Conservation (phyloP, 257 asterid genomes). For the Lycium barbarum region DNA sequence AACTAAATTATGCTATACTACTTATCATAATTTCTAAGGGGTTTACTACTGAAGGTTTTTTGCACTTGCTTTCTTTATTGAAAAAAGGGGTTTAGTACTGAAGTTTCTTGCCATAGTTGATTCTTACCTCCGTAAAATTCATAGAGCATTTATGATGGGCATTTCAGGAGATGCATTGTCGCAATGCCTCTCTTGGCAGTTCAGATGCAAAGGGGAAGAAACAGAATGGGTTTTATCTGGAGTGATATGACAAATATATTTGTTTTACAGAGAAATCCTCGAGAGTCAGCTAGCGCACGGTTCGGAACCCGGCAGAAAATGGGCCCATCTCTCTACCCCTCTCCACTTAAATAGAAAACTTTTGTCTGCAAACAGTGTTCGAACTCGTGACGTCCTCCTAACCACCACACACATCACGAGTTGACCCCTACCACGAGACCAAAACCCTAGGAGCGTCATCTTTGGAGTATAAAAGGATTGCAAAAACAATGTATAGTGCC, state of each 20-base stretch:
- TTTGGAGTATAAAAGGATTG: conserved; percentile 12
- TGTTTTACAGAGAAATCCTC: not conserved
- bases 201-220: conserved; percentile 1
- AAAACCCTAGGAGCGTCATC: not conserved
- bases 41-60: not conserved
- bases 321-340: not conserved
- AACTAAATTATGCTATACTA: conserved; percentile 14
- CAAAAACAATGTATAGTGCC: not conserved
- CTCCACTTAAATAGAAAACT: not conserved
- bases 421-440: not conserved
- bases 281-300: not conserved
- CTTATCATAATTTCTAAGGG: not conserved
- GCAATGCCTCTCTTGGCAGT: not conserved
- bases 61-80: not conserved
- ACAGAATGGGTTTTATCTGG: conserved; percentile 2
- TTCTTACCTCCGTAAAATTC: not conserved
- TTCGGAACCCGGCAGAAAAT: not conserved
- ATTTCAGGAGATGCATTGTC: not conserved
- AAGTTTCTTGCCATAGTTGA: not conserved
- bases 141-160: not conserved
- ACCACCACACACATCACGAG: not conserved
- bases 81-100: not conserved
- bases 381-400: not conserved
- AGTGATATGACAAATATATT: not conserved
- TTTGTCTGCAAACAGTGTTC: not conserved